These are phyloP conservation scores for Trichocladium uniseriatum DNA, from an alignment of 495 filamentous ascomycete species.

Conservation along the genomic window DNA sequence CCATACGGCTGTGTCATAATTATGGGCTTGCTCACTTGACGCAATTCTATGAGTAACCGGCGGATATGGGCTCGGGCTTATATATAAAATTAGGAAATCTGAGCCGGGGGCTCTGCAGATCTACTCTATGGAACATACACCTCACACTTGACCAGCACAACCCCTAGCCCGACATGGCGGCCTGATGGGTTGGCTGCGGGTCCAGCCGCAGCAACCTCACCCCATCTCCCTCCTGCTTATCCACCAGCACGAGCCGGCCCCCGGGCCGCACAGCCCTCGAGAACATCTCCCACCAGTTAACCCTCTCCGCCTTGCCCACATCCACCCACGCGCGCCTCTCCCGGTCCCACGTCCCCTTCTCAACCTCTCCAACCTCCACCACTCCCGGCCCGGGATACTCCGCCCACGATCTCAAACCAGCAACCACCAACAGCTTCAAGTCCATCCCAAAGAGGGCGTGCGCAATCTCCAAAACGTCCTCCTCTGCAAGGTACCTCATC, in stretches of 20 bases:
- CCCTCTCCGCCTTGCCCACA: neutral
- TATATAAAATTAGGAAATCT: no score
- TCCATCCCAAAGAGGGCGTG: neutral
- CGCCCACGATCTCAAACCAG: constrained; percentile 8
- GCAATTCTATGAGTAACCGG: no score
- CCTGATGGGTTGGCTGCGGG: no score
- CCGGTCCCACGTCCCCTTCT: neutral
- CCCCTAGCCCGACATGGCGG: no score
- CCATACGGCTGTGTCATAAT: no score
- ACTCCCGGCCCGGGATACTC: neutral
- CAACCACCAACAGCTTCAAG: constrained; percentile 13
- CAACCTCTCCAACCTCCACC: constrained; percentile 2
- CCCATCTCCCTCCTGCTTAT: neutral
- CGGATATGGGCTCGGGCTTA: no score
- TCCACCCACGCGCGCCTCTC: neutral
- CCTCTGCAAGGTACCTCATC: neutral
- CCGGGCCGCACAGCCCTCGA: constrained; percentile 13
- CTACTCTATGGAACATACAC: no score
- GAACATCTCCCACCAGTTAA: constrained; percentile 13
- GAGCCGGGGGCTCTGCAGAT: no score
- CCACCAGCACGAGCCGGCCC: constrained; percentile 14
- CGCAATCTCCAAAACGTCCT: constrained; percentile 1
- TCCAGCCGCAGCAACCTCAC: neutral
- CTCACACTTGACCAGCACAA: no score
- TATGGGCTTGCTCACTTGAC: no score